Evolutionary conservation across 1,139 yeast species (phyloP).

Genomic region (Kurtzmaniella natalensis): DNA sequence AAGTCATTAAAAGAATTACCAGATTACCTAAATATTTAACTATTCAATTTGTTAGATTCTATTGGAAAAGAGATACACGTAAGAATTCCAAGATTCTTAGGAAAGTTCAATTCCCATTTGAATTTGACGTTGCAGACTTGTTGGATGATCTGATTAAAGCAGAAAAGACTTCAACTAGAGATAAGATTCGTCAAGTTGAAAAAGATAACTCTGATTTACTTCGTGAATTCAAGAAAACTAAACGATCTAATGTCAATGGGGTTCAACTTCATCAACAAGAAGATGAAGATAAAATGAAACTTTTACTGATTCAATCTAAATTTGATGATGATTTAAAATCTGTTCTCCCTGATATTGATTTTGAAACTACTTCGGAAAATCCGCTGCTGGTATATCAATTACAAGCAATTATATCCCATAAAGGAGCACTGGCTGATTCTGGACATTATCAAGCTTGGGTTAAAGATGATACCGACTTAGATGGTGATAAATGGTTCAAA

Average conservation of each 20-base stretch:
- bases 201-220: conserved; percentile 70
- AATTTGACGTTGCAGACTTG: conserved; percentile 81
- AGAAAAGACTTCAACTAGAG: conserved; percentile 69
- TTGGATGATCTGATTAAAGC: conserved; percentile 70
- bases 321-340: conserved; percentile 39
- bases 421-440: conserved; percentile 93
- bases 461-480: conserved; percentile 59
- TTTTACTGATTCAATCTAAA: conserved; percentile 40
- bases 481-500: conserved; percentile 83
- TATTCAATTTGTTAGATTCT: conserved; percentile 90
- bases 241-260: conserved; percentile 39
- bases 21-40: conserved; percentile 85
- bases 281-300: conserved; percentile 46
- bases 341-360: conserved; percentile 31
- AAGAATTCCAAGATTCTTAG: conserved; percentile 91
- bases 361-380: conserved; percentile 58
- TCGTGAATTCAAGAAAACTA: conserved; percentile 72
- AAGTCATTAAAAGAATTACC: conserved; percentile 63
- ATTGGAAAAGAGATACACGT: conserved; percentile 90
- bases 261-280: conserved; percentile 28
- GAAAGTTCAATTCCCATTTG: conserved; percentile 92
- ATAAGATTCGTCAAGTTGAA: conserved; percentile 70
- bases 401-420: conserved; percentile 82
- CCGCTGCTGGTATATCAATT: conserved; percentile 87
- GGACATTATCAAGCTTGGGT: conserved; percentile 96